Evolutionary conservation across 805 yeast genomes (phyloP), one percentile per base, ranked within the genome.

Genomic region (Nakazawaea peltata): DNA sequence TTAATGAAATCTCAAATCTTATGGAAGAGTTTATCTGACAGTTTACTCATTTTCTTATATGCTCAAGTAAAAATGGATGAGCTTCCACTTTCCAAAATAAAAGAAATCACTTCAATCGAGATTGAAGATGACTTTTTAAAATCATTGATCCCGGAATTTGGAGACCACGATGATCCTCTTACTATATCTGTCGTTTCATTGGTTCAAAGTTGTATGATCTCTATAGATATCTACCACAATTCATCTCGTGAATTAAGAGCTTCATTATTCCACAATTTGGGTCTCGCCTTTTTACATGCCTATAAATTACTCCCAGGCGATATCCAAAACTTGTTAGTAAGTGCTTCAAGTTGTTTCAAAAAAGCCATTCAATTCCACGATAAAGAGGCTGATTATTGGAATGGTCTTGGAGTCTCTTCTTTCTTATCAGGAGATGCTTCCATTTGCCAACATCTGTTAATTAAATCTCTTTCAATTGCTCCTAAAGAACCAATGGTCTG

Each of bases 361-460:
- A 69, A 65, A 28, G 80, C 95, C 0, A 75, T 88, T 36, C 76
- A 71, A 37, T 57, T 76, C 7, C 96, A 90, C 53, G 68, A 79
- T 4, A 71, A 69, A 39, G 82, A 81, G 42, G 63, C 81, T 1
- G 76, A 71, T 14, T 76, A 76, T 39, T 92, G 99, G 99, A 65
- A 74, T 35, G 79, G 83, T 0, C 63, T 90, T 19, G 98, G 97
- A 11, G 69, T 81, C 38, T 81, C 87, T 0, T 73, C 85, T 6
- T 67, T 78, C 36, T 59, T 74, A 3, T 56, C 65, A 4, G 14
- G 18, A 5, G 81, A 76, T 44, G 78, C 90, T 0, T 69, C 71
- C 32, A 81, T 85, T 5, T 66, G 97, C 0, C 99, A 92, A 56
- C 99, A 92, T 58, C 86, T 96, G 53, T 85, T 83, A 47, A 82